These are phyloP conservation scores for Sordariomycetes sp. DNA, from an alignment of 2,329 filamentous ascomycete genomes.

Conservation along the genomic window DNA sequence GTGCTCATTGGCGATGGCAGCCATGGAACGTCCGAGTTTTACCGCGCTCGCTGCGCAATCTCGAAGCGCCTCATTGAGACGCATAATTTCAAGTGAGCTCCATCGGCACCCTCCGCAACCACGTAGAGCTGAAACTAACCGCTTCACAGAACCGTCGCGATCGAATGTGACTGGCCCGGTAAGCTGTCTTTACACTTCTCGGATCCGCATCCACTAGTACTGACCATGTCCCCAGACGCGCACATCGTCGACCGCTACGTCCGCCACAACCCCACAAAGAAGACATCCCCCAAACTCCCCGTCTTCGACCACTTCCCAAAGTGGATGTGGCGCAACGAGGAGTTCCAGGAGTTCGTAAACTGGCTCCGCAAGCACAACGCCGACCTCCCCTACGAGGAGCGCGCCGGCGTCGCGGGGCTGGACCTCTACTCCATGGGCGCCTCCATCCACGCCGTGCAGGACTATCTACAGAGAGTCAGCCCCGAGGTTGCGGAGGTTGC, in stretches of 20 bases:
- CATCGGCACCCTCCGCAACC: too few species aligned
- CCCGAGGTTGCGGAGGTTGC: slow-evolving; percentile 26
- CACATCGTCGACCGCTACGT: slow-evolving; percentile 36
- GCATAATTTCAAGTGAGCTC: slow-evolving; percentile 27
- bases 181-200: too few species aligned
- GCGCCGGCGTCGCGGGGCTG: slow-evolving; percentile 31
- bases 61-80: slow-evolving; percentile 32
- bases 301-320: slow-evolving; percentile 35
- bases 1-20: not conserved
- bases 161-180: slow-evolving; percentile 37
- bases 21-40: slow-evolving; percentile 43
- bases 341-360: slow-evolving; percentile 34
- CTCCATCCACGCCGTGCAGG: slow-evolving; percentile 29
- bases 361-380: slow-evolving; percentile 32
- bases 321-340: slow-evolving; percentile 43
- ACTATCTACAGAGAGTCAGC: slow-evolving; percentile 32
- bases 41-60: slow-evolving; percentile 33
- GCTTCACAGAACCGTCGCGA: slow-evolving; percentile 21
- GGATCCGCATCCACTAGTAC: too few species aligned
- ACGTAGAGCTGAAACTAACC: too few species aligned
- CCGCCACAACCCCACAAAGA: slow-evolving; percentile 22
- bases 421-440: slow-evolving; percentile 35
- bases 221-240: slow-evolving; percentile 26
- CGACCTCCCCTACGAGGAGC: slow-evolving; percentile 8
- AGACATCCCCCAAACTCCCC: slow-evolving; percentile 13